Base-by-base conservation (phyloP, 2,329 filamentous ascomycete genomes). In the Chaetomium sp. region DNA sequence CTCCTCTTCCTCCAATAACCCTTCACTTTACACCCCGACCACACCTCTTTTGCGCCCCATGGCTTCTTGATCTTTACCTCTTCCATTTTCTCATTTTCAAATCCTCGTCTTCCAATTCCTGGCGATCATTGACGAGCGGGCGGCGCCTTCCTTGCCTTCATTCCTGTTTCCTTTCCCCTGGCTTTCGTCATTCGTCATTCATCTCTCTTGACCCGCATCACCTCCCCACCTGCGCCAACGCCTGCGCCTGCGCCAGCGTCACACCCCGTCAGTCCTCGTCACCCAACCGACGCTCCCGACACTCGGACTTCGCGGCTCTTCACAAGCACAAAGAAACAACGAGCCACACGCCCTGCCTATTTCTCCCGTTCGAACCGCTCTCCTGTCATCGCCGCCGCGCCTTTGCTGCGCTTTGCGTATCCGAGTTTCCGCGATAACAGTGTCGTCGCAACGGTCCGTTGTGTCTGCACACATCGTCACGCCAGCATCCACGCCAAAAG, bases 211-310 rank as follows among this genome's bases (percentile, higher is more conserved):
- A 27, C 19, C 19, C 19, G 19, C 19, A 27, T 27, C 19, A 27
- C 19, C 19, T 27, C 19, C 19, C 19, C 19, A 27, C 19, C 19
- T 27, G 19, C 19, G 19, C 19, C 19, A 27, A 27, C 19, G 19
- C 19, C 19, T 27, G 19, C 19, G 19, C 19, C 19, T 27, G 19
- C 19, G 19, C 42, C 54, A 38, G 43, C 49, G 27, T 44, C 42
- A 44, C 48, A 44, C 52, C 54, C 49, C 56, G 54, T 52, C 52
- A 57, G 37, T 27, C 59, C 54, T 55, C 49, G 55, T 42, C 56
- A 55, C 53, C 32, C 37, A 42, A 6, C 56, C 52, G 12, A 49
- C 47, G 34, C 19, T 32, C 49, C 49, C 38, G 19, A 37, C 35
- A 37, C 38, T 42, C n/a, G 44, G 46, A 6, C 44, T 41, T 14